Evolutionary conservation across 768 basidiomycete genomes (phyloP).

Genomic region (Mycena kentingensis): DNA sequence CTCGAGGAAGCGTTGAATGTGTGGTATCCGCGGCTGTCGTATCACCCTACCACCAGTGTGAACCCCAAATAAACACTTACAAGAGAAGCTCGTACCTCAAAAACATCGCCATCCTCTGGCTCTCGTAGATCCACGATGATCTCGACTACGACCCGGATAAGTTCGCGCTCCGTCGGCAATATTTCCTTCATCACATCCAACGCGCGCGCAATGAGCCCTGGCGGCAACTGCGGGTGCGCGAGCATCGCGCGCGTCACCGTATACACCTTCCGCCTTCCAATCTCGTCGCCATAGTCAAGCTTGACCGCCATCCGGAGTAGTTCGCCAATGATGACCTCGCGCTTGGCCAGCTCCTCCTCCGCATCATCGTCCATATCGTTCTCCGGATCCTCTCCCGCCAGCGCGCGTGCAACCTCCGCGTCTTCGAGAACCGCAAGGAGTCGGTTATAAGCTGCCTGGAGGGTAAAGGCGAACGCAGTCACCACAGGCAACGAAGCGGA

Average conservation of each 20-base stretch:
- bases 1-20: slow-evolving; percentile 20
- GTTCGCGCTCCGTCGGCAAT: slow-evolving; percentile 79
- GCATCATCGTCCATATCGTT: slow-evolving; percentile 48
- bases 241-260: slow-evolving; percentile 93
- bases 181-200: slow-evolving; percentile 86
- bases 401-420: slow-evolving; percentile 37
- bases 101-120: slow-evolving; percentile 40
- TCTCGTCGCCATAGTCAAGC: slow-evolving; percentile 92
- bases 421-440: slow-evolving; percentile 45
- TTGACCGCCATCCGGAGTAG: slow-evolving; percentile 79
- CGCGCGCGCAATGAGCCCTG: slow-evolving; percentile 73
- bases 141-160: slow-evolving; percentile 87
- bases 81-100: slow-evolving; percentile 7
- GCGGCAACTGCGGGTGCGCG: slow-evolving; percentile 77
- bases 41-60: slow-evolving; percentile 19
- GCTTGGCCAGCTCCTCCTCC: slow-evolving; percentile 62
- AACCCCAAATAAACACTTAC: background rate
- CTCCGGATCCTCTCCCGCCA: slow-evolving; percentile 35
- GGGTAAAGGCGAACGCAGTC: slow-evolving; percentile 84
- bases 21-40: slow-evolving; percentile 32
- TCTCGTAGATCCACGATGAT: slow-evolving; percentile 77
- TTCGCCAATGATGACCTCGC: slow-evolving; percentile 78
- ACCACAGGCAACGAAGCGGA: slow-evolving; percentile 77
- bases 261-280: slow-evolving; percentile 89
- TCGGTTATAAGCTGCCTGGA: slow-evolving; percentile 79